Evolutionary conservation across 768 basidiomycete genomes (phyloP).

Genomic region (Lactifluus hygrophoroides): DNA sequence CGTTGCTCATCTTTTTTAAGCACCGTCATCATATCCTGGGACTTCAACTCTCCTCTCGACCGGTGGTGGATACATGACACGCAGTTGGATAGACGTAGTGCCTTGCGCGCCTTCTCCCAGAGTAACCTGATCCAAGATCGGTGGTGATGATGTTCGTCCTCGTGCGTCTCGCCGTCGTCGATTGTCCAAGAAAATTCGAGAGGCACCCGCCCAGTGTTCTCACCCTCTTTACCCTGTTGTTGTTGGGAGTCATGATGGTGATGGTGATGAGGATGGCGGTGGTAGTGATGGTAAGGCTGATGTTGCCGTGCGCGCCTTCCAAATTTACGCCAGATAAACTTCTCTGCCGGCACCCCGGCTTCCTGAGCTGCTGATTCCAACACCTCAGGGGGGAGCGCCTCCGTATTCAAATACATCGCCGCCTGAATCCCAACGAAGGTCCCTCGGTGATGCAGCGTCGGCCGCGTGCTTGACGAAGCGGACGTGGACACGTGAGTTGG

Average conservation of each 20-base stretch:
- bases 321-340: slow-evolving; percentile 28
- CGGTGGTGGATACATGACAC: background rate
- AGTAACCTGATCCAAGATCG: background rate
- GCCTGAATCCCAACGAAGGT: slow-evolving; percentile 27
- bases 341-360: slow-evolving; percentile 51
- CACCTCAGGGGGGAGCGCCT: slow-evolving; percentile 45
- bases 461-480: background rate
- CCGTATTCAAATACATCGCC: slow-evolving; percentile 53
- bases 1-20: slow-evolving; percentile 36
- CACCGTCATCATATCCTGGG: slow-evolving; percentile 19
- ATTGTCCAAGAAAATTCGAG: slow-evolving; percentile 11
- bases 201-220: background rate
- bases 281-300: background rate
- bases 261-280: background rate
- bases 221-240: background rate
- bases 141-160: background rate
- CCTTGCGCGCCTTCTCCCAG: slow-evolving; percentile 4
- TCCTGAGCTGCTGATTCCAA: slow-evolving; percentile 58
- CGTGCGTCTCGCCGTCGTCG: background rate
- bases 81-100: background rate
- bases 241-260: background rate
- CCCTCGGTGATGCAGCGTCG: slow-evolving; percentile 13
- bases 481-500: no score
- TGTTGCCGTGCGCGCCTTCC: slow-evolving; percentile 3
- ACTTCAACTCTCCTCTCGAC: slow-evolving; percentile 4